Evolutionary conservation across 345 rosid genomes (phyloP).

Genomic region (Reutealis trisperma): DNA sequence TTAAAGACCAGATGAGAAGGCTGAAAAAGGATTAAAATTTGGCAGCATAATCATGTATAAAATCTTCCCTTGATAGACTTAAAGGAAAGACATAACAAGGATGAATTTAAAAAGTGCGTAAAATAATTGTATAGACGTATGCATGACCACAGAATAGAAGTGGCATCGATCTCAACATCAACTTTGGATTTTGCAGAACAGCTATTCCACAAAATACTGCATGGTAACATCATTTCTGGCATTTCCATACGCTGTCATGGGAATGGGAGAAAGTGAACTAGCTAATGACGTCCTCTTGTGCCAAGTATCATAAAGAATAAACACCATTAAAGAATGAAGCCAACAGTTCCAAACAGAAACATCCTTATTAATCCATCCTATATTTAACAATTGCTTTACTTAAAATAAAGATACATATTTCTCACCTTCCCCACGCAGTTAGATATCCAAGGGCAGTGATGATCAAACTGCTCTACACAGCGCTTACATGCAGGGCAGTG

Average conservation of each 20-base stretch:
- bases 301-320: neutral
- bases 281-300: neutral
- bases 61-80: neutral
- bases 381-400: neutral
- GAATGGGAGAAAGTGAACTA: neutral
- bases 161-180: neutral
- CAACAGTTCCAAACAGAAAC: neutral
- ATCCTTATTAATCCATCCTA: constrained; percentile 10
- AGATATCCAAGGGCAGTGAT: constrained; percentile 99
- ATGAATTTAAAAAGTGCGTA: neutral
- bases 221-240: neutral
- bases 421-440: constrained; percentile 98
- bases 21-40: constrained; percentile 1
- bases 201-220: neutral
- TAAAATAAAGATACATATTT: neutral
- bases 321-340: neutral
- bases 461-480: constrained; percentile 95
- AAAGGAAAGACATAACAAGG: neutral
- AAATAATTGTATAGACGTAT: neutral
- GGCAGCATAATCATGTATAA: neutral
- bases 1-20: neutral
- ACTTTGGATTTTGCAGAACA: constrained; percentile 7
- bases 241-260: neutral
- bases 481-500: constrained; percentile 87
- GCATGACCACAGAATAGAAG: neutral